phyloP scores from a whole-genome alignment of 768 basidiomycete species.

The Trichaptum fuscoviolaceum region DNA sequence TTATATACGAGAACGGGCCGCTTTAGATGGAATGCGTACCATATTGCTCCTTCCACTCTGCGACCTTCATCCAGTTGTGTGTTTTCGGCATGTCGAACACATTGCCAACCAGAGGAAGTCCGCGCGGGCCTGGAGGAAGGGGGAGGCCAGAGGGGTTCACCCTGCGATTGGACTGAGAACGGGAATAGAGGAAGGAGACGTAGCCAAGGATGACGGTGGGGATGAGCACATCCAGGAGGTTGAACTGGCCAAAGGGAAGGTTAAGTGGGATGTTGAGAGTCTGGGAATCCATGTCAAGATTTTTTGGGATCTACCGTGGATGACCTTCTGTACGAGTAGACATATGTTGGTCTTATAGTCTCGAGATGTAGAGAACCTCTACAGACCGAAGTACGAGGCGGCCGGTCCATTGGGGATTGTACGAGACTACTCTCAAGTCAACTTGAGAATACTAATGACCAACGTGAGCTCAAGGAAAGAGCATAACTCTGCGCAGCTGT shows the following conservation, averaged over 20 bases:
- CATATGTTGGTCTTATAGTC: background rate
- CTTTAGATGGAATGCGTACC: slow-evolving; percentile 6
- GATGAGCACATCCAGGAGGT: slow-evolving; percentile 10
- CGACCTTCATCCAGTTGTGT: slow-evolving; percentile 16
- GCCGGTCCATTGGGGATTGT: background rate
- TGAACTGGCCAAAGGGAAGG: background rate
- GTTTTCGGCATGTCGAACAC: slow-evolving; percentile 17
- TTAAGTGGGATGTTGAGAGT: background rate
- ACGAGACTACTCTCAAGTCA: background rate
- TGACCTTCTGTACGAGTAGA: background rate
- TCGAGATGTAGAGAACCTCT: background rate
- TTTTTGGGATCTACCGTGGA: background rate
- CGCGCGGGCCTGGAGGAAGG: slow-evolving; percentile 20
- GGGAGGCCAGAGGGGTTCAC: slow-evolving; percentile 10
- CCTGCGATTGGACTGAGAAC: slow-evolving; percentile 6
- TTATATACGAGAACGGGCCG: background rate
- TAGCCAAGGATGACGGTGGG: slow-evolving; percentile 12
- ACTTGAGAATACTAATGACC: background rate
- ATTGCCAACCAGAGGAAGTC: slow-evolving; percentile 21
- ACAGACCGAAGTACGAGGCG: background rate
- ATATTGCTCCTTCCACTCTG: slow-evolving; percentile 17
- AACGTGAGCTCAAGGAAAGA: background rate
- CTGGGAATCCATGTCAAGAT: background rate
- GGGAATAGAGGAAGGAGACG: slow-evolving; percentile 10
- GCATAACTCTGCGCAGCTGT: background rate